phyloP scores from a whole-genome alignment of 1,284 basidiomycete genomes.

The Cerrena zonata region DNA sequence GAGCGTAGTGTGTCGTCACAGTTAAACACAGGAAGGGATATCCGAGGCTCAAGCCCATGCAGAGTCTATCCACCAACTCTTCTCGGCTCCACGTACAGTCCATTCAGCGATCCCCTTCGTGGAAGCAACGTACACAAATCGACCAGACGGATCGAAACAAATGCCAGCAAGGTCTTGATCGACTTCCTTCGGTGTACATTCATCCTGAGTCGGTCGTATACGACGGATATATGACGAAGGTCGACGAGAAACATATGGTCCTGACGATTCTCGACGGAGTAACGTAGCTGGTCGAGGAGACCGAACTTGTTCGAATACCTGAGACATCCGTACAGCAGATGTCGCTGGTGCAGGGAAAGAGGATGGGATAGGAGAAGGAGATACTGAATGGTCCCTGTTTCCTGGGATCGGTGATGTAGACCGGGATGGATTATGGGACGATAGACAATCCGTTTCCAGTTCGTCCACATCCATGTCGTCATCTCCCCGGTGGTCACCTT shows the following conservation, averaged over 20 bases:
- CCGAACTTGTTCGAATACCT: background rate
- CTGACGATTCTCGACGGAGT: constrained; percentile 7
- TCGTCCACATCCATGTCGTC: constrained; percentile 40
- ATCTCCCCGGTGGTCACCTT: constrained; percentile 11
- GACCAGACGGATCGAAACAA: constrained; percentile 69
- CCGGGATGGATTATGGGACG: constrained; percentile 41
- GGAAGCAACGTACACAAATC: constrained; percentile 63
- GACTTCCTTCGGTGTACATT: constrained; percentile 11
- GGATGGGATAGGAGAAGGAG: constrained; percentile 5
- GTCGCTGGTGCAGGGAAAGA: background rate
- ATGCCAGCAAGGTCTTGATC: constrained; percentile 66
- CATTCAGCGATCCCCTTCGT: constrained; percentile 61
- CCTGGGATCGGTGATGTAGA: constrained; percentile 39
- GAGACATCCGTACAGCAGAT: background rate
- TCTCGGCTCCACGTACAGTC: constrained; percentile 54
- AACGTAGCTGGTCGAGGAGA: constrained; percentile 8
- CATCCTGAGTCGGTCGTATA: constrained; percentile 9
- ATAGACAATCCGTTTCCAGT: constrained; percentile 40
- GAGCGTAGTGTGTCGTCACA: background rate
- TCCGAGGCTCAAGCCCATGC: constrained; percentile 18
- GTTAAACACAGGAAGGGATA: too few species aligned
- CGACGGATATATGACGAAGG: constrained; percentile 10
- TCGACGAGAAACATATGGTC: constrained; percentile 9
- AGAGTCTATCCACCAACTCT: constrained; percentile 49
- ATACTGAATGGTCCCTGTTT: constrained; percentile 17